phyloP scores from a whole-genome alignment of 2,329 filamentous ascomycete genomes.

The Alternaria triticina region DNA sequence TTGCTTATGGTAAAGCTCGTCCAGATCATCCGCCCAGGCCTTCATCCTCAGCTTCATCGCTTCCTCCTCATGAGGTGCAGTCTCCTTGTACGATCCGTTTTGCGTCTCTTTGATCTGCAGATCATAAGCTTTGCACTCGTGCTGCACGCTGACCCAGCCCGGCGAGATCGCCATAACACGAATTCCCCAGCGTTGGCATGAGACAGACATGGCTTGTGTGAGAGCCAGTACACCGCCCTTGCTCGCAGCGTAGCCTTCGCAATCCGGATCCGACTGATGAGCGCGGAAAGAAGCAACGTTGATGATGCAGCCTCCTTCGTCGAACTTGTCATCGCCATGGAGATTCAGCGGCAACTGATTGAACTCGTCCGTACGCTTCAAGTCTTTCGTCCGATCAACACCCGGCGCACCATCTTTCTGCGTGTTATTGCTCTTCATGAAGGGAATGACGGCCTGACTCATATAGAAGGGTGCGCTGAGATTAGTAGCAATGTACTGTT shows the following conservation, averaged over 20 bases:
- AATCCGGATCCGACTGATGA: conserved; percentile 56
- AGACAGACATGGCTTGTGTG: conserved; percentile 57
- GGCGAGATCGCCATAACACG: conserved; percentile 57
- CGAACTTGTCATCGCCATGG: conserved; percentile 28
- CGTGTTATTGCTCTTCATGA: conserved; percentile 28
- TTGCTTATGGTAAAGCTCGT: conserved; percentile 55
- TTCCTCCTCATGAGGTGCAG: conserved; percentile 24
- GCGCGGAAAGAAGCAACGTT: conserved; percentile 60
- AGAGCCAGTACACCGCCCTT: conserved; percentile 59
- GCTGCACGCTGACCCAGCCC: conserved; percentile 58
- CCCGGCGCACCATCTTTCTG: conserved; percentile 16
- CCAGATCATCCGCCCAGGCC: conserved; percentile 55
- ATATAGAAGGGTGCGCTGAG: conserved; percentile 30
- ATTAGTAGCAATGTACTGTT: conserved; percentile 30
- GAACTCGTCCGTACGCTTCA: conserved; percentile 30
- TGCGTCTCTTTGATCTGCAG: conserved; percentile 40
- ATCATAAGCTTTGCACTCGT: conserved; percentile 52
- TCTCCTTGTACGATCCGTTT: conserved; percentile 21
- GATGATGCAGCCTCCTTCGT: conserved; percentile 44
- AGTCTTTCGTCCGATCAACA: conserved; percentile 22
- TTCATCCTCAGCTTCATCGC: conserved; percentile 19
- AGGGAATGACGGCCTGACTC: conserved; percentile 29
- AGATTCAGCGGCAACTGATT: conserved; percentile 23
- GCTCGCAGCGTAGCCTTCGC: conserved; percentile 57
- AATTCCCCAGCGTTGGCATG: conserved; percentile 51